Evolutionary conservation across 768 basidiomycete species (phyloP), one percentile per base, ranked within the genome.

Genomic region (Suillus occidentalis): DNA sequence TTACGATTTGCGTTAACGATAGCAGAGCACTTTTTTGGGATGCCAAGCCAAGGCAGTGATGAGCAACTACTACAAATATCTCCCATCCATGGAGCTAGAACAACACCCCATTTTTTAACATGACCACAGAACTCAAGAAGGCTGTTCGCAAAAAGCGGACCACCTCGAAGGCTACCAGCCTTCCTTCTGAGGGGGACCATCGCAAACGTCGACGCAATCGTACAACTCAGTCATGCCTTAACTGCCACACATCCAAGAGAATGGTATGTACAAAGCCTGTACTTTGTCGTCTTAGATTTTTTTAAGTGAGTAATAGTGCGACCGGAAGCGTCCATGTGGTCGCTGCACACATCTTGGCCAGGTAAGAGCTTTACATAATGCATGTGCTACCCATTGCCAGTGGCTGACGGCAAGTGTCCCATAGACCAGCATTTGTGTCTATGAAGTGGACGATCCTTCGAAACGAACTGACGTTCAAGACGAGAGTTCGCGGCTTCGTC

Each of bases 351-450:
- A 83, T 47, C 74, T 81, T 7, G 80, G 77, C 36, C 68, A 83
- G 61, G 79, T 78, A 62, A 65, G 78, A 60, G 67, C 72, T 37
- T 69, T 65, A 68, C 73, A 61, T 73, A 70, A 68, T 72, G 76
- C 75, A 62, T 70, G 58, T 42, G 73, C 31, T 70, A 68, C 42
- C 31, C 62, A 70, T 62, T 71, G 68, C 34, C 6, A 36, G 34
- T 36, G 34, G 55, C 22, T 62, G n/a, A 42, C 20, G 36, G 58
- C 59, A 20, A 31, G 14, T 60, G 28, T 47, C 42, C 22, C 50
- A 50, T 67, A 91, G 90, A 92, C 90, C 55, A 91, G 90, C 1
- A 80, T 92, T 4, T 94, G 92, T 72, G 89, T 93, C 12, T 94
- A 94, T 69, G 91, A 94, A 73, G 86, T 93, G 7, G 91, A 93